Base-by-base conservation (phyloP, 2,329 filamentous ascomycete species). In the Colletotrichum karsti region DNA sequence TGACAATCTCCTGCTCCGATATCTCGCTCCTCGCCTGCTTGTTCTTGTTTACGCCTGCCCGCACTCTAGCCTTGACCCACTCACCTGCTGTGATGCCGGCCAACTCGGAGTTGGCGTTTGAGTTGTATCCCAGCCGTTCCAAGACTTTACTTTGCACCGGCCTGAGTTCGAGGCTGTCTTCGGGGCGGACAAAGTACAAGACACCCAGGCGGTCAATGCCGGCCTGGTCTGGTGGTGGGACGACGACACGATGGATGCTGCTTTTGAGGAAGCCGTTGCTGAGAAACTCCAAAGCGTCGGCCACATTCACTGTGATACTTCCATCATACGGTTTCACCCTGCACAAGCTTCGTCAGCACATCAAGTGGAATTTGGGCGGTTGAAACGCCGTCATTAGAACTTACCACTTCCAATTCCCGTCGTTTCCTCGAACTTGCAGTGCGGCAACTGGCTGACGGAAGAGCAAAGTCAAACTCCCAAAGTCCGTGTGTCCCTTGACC, bases 401-500 rank as follows among this genome's bases (percentile, higher is more conserved):
- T 28, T 39, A 55, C 77, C 82, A 86, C 69, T 84, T 84, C 84
- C 84, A 86, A n/a, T 78, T 72, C 0, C 81, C 83, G 24, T 79
- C 74, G 0, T 71, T 74, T 0, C 72, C 77, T n/a, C 81, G 81
- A 22, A 89, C 84, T 72, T 90, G 87, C 22, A 89, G 77, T 3
- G 84, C 87, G 0, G 85, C 85, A 10, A 89, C 83, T 1, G 87
- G 87, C 69, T 90, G 87, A 1, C 85, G 82, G 77, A 89, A 89
- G 0, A 90, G 80, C 8, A 89, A 77, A 0, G 87, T 89, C 8
- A 89, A 74, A 1, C 82, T 86, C 1, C 86, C 86, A 39, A 88
- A 81, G 70, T 90, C 87, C 0, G 87, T 88, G 73, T 90, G 87
- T 0, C 79, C 78, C 12, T 77, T 75, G 1, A 78, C 75, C 76